A percentile compares a stretch with the other conserved stretches of the same genome.
phyloP scores from a whole-genome alignment of 192 early-diverging fungal genomes.

The Podila minutissima region DNA sequence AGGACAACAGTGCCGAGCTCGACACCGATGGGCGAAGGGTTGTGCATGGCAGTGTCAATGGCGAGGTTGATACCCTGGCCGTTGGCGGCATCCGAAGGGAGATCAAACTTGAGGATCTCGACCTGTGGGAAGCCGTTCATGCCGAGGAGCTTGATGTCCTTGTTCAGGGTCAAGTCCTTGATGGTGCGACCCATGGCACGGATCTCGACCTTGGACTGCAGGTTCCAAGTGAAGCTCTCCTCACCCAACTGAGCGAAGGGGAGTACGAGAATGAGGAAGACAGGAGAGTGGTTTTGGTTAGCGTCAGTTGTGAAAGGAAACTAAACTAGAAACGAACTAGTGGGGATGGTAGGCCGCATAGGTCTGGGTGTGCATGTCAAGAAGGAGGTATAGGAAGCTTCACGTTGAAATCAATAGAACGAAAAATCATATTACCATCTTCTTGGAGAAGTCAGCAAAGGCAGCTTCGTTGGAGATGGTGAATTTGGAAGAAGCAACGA shows the following conservation, averaged over 20 bases:
- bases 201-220: conserved; percentile 48
- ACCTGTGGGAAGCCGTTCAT: conserved; percentile 36
- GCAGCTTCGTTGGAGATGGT: conserved; percentile 31
- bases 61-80: conserved; percentile 64
- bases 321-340: too few relatives aligned
- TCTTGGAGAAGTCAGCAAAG: conserved; percentile 49
- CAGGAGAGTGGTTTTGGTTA: background rate
- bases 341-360: too few relatives aligned
- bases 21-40: conserved; percentile 63
- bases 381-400: background rate
- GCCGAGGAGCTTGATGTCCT: conserved; percentile 35
- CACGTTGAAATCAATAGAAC: background rate
- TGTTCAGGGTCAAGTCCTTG: conserved; percentile 37
- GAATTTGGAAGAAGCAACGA: conserved; percentile 11
- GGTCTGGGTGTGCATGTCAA: too few relatives aligned
- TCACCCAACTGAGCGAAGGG: conserved; percentile 3
- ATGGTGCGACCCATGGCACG: conserved; percentile 43
- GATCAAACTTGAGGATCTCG: conserved; percentile 20
- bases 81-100: conserved; percentile 50
- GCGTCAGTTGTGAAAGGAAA: background rate
- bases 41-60: conserved; percentile 63
- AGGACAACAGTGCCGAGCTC: conserved; percentile 50
- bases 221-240: conserved; percentile 33
- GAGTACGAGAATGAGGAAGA: background rate
- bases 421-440: conserved; percentile 49